These are phyloP conservation scores for Globisporangium recalcitrans DNA, from an alignment of 352 stramenopile species.

Conservation along the genomic window DNA sequence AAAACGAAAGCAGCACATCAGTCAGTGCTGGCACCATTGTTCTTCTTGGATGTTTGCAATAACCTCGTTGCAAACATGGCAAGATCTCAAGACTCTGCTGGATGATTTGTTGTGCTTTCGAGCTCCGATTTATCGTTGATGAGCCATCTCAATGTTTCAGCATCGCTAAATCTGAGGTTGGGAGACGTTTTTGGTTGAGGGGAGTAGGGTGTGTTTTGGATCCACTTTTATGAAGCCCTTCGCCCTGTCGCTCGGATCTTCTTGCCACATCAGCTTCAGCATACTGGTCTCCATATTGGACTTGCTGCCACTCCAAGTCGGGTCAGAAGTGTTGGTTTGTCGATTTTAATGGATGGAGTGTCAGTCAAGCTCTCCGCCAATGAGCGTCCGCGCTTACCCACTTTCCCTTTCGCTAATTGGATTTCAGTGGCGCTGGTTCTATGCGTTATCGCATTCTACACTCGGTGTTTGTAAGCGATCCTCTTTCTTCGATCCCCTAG, in stretches of 20 bases:
- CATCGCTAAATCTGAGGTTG: too few relatives aligned
- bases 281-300: not conserved
- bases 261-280: not conserved
- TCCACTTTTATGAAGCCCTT: conserved; percentile 51
- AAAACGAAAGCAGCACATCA: too few relatives aligned
- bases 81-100: too few relatives aligned
- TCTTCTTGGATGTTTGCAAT: too few relatives aligned
- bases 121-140: too few relatives aligned
- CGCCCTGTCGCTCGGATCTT: conserved; percentile 18
- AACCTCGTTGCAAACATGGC: too few relatives aligned
- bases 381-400: not conserved
- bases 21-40: too few relatives aligned
- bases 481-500: not conserved
- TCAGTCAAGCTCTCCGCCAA: not conserved
- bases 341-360: not conserved
- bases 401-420: not conserved
- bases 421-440: conserved; percentile 1
- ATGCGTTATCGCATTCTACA: not conserved
- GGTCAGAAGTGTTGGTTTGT: too few relatives aligned
- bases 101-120: too few relatives aligned
- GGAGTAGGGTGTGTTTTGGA: conserved; percentile 13
- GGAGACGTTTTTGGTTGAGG: too few relatives aligned
- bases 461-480: not conserved
- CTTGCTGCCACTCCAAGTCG: not conserved
- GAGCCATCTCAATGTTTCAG: too few relatives aligned